Conservation (phyloP, 305 asterid species). For the Fraxinus baroniana region DNA sequence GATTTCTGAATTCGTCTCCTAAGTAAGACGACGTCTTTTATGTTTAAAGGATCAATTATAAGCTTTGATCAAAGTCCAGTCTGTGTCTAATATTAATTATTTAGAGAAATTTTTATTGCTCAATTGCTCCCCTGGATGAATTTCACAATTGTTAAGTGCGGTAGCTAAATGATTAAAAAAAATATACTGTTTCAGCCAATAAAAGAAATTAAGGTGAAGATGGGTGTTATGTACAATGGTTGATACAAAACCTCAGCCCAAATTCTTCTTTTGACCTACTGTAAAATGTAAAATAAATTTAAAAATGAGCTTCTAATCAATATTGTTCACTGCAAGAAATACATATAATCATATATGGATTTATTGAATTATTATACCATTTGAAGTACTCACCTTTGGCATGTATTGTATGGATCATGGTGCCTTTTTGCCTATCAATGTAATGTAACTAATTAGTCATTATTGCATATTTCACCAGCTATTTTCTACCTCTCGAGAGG, state of each 20-base stretch:
- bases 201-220: background rate
- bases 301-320: background rate
- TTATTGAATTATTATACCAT: background rate
- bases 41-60: background rate
- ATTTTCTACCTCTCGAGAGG: background rate
- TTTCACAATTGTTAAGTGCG: background rate
- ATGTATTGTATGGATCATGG: background rate
- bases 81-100: background rate
- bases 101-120: background rate
- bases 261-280: background rate
- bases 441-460: background rate
- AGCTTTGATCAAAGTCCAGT: background rate
- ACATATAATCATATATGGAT: background rate
- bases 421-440: background rate
- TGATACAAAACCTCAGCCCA: background rate
- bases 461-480: background rate
- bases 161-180: background rate
- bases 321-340: background rate
- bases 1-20: background rate
- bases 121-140: background rate
- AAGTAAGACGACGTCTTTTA: background rate
- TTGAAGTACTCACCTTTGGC: background rate
- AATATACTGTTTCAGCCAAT: background rate
- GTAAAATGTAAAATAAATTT: background rate
- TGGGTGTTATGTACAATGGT: background rate